Percentiles rank a stretch among this genome's conserved stretches.
Evolutionary conservation across 2,329 filamentous ascomycete species (phyloP).

Genomic region (Fusarium sp.): DNA sequence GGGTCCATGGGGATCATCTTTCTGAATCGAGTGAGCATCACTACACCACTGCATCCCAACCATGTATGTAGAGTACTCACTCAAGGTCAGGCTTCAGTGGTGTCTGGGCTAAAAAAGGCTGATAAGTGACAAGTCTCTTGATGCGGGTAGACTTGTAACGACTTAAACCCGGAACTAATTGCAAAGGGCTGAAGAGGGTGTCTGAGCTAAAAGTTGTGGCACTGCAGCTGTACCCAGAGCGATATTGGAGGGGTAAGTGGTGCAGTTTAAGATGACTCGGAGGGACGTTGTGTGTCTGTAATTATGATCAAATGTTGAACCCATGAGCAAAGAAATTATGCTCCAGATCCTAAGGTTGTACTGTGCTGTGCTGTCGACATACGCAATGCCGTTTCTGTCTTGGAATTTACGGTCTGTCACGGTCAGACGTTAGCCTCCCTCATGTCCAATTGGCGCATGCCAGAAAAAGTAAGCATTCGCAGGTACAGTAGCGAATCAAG

Average conservation of each 20-base stretch:
- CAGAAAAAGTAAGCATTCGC: background rate
- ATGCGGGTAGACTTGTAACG: background rate
- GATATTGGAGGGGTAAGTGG: background rate
- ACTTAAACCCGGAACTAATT: background rate
- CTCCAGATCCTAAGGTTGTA: background rate
- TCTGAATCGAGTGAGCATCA: conserved; percentile 21
- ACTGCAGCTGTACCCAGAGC: background rate
- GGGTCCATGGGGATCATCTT: conserved; percentile 37
- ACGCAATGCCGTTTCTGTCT: background rate
- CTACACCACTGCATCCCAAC: conserved; percentile 6
- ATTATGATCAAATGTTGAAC: background rate
- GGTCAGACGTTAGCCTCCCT: background rate
- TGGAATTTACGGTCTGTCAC: background rate
- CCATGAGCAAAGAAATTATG: background rate
- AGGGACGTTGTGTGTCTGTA: background rate
- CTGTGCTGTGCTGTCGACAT: background rate
- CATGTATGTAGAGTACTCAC: background rate
- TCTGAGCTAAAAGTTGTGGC: background rate
- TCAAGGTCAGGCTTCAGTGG: background rate
- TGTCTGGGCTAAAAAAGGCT: background rate
- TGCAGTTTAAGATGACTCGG: background rate
- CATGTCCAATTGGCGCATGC: conserved; percentile 7
- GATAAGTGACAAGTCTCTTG: too few species aligned
- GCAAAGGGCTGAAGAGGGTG: background rate
- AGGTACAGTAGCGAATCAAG: conserved; percentile 2